Evolutionary conservation across 2,329 filamentous ascomycete genomes (phyloP).

Genomic region (Sporothrix globosa): DNA sequence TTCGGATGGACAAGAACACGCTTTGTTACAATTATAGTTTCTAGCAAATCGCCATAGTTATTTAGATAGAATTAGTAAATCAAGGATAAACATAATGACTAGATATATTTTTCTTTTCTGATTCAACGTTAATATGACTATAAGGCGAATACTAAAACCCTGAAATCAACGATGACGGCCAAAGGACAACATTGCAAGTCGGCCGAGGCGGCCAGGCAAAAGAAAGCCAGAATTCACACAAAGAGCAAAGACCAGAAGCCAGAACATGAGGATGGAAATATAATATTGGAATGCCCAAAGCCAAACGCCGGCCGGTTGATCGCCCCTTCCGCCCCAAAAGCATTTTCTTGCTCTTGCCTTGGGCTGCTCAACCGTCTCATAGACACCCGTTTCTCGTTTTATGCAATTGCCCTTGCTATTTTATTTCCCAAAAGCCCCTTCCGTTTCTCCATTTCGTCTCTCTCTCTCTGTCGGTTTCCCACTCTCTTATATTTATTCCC

Average conservation of each 20-base stretch:
- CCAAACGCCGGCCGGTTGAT: constrained; percentile 19
- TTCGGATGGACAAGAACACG: neutral
- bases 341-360: constrained; percentile 10
- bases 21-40: neutral
- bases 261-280: neutral
- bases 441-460: neutral
- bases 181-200: neutral
- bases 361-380: neutral
- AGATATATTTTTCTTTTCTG: neutral
- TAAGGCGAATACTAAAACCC: neutral
- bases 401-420: constrained; percentile 8
- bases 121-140: neutral
- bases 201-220: too few relatives aligned
- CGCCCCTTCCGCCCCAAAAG: constrained; percentile 20
- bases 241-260: neutral
- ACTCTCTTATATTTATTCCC: constrained; percentile 21
- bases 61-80: neutral
- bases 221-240: neutral
- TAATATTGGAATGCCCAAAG: constrained; percentile 10
- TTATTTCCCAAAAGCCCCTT: constrained; percentile 16
- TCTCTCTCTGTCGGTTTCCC: neutral
- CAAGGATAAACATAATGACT: neutral
- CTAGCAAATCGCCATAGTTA: neutral
- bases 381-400: constrained; percentile 1
- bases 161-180: neutral